A percentile compares a stretch with the other conserved stretches of the same genome.
These are phyloP conservation scores for Phytophthora fragariae DNA, from an alignment of 352 stramenopile species.

Conservation along the genomic window DNA sequence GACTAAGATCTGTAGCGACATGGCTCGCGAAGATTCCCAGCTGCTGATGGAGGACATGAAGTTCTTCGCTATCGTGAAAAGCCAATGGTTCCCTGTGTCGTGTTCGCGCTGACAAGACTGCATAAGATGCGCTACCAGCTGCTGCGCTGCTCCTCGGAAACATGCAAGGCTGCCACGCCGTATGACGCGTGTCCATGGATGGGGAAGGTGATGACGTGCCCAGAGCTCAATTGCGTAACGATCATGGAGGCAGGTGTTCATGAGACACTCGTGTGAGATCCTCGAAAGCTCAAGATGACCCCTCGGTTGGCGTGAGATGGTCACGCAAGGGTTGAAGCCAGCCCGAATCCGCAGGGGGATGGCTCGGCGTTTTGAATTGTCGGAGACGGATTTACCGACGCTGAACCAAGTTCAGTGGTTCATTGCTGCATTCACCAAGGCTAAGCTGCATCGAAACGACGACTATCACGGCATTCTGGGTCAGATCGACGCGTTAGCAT, in stretches of 20 bases:
- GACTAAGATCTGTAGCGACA: background rate
- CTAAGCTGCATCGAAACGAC: background rate
- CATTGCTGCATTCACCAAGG: background rate
- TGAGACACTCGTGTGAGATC: background rate
- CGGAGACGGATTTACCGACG: background rate
- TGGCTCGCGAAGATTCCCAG: constrained; percentile 3
- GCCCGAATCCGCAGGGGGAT: background rate
- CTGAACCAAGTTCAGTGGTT: background rate
- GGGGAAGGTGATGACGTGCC: constrained; percentile 1
- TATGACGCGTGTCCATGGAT: no score
- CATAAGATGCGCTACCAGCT: constrained; percentile 14
- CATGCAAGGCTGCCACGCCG: background rate
- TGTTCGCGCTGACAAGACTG: background rate
- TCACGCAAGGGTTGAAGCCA: constrained; percentile 1
- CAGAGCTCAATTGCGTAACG: background rate
- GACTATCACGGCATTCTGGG: background rate
- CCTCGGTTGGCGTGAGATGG: background rate
- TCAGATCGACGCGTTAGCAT: background rate
- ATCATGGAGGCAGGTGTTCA: background rate
- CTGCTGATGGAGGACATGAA: constrained; percentile 14
- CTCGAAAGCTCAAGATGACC: background rate
- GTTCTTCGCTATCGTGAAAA: constrained; percentile 1
- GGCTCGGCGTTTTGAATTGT: background rate
- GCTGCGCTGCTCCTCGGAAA: background rate
- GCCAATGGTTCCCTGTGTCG: constrained; percentile 2